Conservation (phyloP, 2,329 filamentous ascomycete species). For the Chaetomiaceae sp. region DNA sequence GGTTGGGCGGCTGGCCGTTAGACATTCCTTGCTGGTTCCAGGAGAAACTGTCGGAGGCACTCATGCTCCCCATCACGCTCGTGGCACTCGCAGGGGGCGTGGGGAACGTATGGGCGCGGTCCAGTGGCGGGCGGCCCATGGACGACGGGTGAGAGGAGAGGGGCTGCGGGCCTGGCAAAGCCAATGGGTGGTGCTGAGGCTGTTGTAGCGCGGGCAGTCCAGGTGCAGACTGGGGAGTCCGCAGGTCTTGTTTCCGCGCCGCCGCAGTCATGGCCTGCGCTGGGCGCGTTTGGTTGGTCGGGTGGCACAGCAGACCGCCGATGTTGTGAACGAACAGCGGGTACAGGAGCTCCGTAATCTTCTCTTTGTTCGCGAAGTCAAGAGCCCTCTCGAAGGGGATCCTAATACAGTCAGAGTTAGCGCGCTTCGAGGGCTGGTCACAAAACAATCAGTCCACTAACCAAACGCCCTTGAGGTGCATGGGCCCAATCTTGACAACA, state of each 20-base stretch:
- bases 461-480: constrained; percentile 98
- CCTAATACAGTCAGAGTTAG: constrained; percentile 44
- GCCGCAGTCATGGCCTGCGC: constrained; percentile 83
- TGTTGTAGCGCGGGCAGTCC: constrained; percentile 65
- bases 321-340: constrained; percentile 98
- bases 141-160: constrained; percentile 60
- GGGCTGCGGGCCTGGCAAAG: constrained; percentile 50
- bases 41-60: constrained; percentile 70
- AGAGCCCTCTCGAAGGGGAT: constrained; percentile 97
- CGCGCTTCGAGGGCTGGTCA: background rate
- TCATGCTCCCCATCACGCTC: constrained; percentile 69
- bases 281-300: constrained; percentile 75
- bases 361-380: constrained; percentile 98
- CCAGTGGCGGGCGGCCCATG: constrained; percentile 68
- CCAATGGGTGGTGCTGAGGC: constrained; percentile 49
- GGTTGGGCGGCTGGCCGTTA: constrained; percentile 56
- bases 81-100: constrained; percentile 92
- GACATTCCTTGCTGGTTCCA: constrained; percentile 64
- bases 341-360: constrained; percentile 92
- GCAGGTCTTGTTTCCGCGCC: constrained; percentile 67
- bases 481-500: constrained; percentile 97
- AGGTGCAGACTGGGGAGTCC: constrained; percentile 49
- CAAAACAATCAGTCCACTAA: constrained; percentile 40
- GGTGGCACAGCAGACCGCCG: constrained; percentile 86
- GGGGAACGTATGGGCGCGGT: constrained; percentile 86